Conservation (phyloP, 805 yeast species). For the Zygotorulaspora florentina region DNA sequence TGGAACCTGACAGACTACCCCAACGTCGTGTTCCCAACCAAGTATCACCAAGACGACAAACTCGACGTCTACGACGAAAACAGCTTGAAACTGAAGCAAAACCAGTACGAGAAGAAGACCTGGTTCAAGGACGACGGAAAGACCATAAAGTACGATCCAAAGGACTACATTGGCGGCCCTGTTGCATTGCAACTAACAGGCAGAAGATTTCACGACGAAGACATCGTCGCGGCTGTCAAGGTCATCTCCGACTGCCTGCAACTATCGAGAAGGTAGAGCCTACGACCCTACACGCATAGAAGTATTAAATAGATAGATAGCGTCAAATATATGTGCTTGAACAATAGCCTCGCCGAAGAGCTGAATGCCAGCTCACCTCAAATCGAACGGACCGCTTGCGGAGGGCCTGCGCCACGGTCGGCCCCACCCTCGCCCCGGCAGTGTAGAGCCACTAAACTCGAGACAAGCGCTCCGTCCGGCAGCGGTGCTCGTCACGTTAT, state of each 20-base stretch:
- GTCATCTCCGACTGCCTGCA: conserved; percentile 36
- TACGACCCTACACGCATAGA: not conserved
- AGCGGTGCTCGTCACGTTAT: too few species aligned
- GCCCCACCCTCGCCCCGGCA: too few species aligned
- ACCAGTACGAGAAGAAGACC: conserved; percentile 22
- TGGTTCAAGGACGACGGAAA: conserved; percentile 21
- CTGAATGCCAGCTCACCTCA: not conserved
- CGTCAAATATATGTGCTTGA: too few species aligned
- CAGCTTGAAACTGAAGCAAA: conserved; percentile 13
- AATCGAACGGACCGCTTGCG: too few species aligned
- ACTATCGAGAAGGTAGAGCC: conserved; percentile 19
- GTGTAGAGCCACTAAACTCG: too few species aligned
- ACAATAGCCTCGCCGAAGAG: not conserved
- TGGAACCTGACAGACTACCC: conserved; percentile 74
- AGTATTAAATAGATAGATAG: conserved; percentile 2
- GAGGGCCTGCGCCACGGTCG: not conserved
- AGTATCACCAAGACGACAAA: conserved; percentile 52
- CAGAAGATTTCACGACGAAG: conserved; percentile 48
- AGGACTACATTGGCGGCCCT: conserved; percentile 43
- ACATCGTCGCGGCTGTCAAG: conserved; percentile 43
- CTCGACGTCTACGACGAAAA: conserved; percentile 45
- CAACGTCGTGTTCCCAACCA: conserved; percentile 58
- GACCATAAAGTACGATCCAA: conserved; percentile 30
- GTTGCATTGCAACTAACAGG: conserved; percentile 49
- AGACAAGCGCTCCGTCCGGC: too few species aligned